These are phyloP conservation scores for Stephanodiscus triporus DNA, from an alignment of 108 stramenopile species.

Conservation along the genomic window DNA sequence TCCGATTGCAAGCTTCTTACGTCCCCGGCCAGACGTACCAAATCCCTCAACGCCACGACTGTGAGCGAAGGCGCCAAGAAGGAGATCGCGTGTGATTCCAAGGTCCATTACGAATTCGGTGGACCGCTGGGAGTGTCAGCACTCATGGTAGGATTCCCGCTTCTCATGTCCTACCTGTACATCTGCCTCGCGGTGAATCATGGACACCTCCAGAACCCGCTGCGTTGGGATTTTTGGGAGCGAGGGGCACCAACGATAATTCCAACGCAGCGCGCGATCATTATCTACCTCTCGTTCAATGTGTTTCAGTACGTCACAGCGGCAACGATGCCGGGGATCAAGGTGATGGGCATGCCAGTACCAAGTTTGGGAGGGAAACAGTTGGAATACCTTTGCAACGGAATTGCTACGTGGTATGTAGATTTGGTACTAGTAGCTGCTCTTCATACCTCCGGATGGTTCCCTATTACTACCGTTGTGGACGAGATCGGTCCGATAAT, in stretches of 20 bases:
- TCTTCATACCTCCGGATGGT: constrained; percentile 40
- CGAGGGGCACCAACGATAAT: constrained; percentile 23
- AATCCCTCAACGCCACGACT: constrained; percentile 6
- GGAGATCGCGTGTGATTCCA: constrained; percentile 34
- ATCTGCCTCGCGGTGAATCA: constrained; percentile 37
- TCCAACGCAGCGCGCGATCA: constrained; percentile 23
- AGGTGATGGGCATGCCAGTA: constrained; percentile 48
- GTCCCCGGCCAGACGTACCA: not conserved
- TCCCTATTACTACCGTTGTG: constrained; percentile 37
- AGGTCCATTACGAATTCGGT: constrained; percentile 49
- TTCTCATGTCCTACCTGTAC: constrained; percentile 47
- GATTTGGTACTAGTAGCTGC: constrained; percentile 30
- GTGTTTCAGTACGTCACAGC: constrained; percentile 47
- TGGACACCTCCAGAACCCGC: constrained; percentile 34
- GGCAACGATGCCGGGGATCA: constrained; percentile 47
- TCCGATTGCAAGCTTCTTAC: not conserved
- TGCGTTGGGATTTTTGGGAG: constrained; percentile 29
- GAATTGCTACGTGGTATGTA: constrained; percentile 50
- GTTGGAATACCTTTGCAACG: constrained; percentile 55
- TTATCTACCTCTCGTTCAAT: constrained; percentile 40
- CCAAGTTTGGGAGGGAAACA: constrained; percentile 47
- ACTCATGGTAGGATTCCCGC: constrained; percentile 45
- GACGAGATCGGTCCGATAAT: constrained; percentile 55
- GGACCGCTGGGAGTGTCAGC: constrained; percentile 39
- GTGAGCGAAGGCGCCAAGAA: constrained; percentile 31